Conservation (phyloP, 106 monocot species). For the Amphibolis antarctica region DNA sequence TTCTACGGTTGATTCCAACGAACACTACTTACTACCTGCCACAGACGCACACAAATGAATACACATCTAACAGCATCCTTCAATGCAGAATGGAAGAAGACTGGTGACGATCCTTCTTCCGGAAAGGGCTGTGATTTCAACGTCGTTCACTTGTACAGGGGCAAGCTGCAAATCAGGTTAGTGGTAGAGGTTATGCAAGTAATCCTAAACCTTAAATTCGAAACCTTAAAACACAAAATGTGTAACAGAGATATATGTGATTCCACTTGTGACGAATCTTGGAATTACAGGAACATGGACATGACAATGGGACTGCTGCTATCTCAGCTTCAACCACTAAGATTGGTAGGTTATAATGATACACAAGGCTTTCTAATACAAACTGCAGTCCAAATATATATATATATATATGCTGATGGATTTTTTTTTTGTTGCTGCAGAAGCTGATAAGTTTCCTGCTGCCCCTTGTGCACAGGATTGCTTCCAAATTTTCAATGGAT, state of each 20-base stretch:
- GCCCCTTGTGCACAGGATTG: background rate
- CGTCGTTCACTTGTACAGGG: slow-evolving; percentile 11
- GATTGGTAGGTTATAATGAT: slow-evolving; percentile 7
- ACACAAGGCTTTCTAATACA: background rate
- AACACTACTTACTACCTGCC: background rate
- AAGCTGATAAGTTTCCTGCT: background rate
- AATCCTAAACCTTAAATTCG: background rate
- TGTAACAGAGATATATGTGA: background rate
- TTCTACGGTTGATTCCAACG: background rate
- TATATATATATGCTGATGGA: background rate
- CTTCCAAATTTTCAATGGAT: background rate
- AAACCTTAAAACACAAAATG: background rate
- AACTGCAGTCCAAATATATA: background rate
- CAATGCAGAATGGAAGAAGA: slow-evolving; percentile 18
- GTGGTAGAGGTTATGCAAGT: background rate
- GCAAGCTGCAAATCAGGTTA: slow-evolving; percentile 11
- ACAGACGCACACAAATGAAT: background rate
- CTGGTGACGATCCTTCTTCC: background rate
- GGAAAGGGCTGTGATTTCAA: slow-evolving; percentile 14
- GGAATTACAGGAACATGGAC: slow-evolving; percentile 11
- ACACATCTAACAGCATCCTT: background rate
- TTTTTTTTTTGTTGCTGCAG: background rate
- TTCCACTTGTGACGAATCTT: background rate
- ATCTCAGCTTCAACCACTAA: slow-evolving; percentile 6
- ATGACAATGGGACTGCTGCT: slow-evolving; percentile 8